Percentiles rank a stretch among this genome's conserved stretches.
phyloP scores from a whole-genome alignment of 768 basidiomycete species.

The Auricularia sp. region DNA sequence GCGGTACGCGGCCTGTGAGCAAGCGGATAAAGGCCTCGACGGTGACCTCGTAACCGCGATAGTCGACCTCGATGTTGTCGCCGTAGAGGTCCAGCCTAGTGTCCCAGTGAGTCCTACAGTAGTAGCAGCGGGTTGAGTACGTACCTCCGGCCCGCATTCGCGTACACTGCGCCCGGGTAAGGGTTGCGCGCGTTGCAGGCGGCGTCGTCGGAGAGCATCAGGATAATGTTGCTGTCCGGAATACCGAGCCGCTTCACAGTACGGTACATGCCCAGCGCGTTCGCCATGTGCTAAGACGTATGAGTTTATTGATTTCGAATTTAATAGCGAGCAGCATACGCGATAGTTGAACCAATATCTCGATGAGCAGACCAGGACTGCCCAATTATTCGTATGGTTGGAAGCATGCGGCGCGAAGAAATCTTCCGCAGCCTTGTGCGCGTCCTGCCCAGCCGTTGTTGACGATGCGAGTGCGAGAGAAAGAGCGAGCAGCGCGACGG shows the following conservation, averaged over 20 bases:
- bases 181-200: conserved; percentile 90
- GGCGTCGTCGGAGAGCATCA: conserved; percentile 96
- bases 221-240: conserved; percentile 96
- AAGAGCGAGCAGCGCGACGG: neutral
- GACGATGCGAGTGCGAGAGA: neutral
- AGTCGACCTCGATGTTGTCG: conserved; percentile 95
- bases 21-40: conserved; percentile 93
- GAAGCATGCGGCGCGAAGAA: conserved; percentile 13
- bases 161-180: conserved; percentile 86
- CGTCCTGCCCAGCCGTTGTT: neutral
- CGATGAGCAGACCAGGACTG: conserved; percentile 89
- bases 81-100: conserved; percentile 81
- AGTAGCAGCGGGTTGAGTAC: too few relatives aligned
- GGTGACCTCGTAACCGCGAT: conserved; percentile 94
- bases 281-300: conserved; percentile 84
- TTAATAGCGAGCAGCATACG: conserved; percentile 35
- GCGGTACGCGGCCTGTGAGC: conserved; percentile 72
- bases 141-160: conserved; percentile 54
- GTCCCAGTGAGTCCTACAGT: too few relatives aligned
- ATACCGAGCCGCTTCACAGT: conserved; percentile 97
- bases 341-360: conserved; percentile 99
- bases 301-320: neutral
- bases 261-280: conserved; percentile 97
- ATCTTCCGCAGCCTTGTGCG: neutral
- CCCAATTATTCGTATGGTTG: conserved; percentile 94